Evolutionary conservation across 1,284 basidiomycete genomes (phyloP).

Genomic region (Microbotryum saponariae): DNA sequence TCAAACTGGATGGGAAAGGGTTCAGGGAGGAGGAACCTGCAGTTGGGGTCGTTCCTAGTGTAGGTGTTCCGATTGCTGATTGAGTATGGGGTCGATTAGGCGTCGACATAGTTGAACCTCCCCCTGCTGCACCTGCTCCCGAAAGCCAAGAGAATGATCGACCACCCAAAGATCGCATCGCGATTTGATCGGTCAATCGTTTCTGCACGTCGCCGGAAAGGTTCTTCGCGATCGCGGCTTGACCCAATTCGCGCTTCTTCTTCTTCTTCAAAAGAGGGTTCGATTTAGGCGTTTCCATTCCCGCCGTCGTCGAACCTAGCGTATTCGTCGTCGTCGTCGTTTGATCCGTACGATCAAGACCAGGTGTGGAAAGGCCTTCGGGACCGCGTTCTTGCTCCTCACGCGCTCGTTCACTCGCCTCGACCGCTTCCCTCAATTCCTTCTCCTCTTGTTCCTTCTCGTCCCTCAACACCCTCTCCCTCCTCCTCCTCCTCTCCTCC

Average conservation of each 20-base stretch:
- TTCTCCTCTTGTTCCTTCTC: constrained; percentile 47
- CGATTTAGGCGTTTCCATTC: constrained; percentile 49
- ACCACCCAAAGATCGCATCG: constrained; percentile 69
- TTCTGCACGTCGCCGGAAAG: constrained; percentile 81
- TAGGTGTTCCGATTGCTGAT: background rate
- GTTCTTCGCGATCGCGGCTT: constrained; percentile 70
- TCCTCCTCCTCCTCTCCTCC: constrained; percentile 62
- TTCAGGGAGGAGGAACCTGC: background rate
- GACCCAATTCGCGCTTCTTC: constrained; percentile 49
- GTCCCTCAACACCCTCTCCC: constrained; percentile 64
- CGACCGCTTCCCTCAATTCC: constrained; percentile 45
- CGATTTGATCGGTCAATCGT: constrained; percentile 78
- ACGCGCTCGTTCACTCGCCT: constrained; percentile 39
- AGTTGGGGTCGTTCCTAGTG: constrained; percentile 1
- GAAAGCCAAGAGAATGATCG: constrained; percentile 76
- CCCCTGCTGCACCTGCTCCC: constrained; percentile 40
- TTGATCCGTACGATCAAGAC: background rate
- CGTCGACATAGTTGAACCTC: constrained; percentile 37
- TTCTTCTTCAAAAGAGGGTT: constrained; percentile 56
- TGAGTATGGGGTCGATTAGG: background rate
- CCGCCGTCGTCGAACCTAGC: constrained; percentile 14
- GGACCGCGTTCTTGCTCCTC: constrained; percentile 45
- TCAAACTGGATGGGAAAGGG: constrained; percentile 1
- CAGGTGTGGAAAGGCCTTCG: background rate
- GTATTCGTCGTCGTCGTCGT: constrained; percentile 4